phyloP scores from a whole-genome alignment of 106 monocot genomes.

The Iris macrosiphon region DNA sequence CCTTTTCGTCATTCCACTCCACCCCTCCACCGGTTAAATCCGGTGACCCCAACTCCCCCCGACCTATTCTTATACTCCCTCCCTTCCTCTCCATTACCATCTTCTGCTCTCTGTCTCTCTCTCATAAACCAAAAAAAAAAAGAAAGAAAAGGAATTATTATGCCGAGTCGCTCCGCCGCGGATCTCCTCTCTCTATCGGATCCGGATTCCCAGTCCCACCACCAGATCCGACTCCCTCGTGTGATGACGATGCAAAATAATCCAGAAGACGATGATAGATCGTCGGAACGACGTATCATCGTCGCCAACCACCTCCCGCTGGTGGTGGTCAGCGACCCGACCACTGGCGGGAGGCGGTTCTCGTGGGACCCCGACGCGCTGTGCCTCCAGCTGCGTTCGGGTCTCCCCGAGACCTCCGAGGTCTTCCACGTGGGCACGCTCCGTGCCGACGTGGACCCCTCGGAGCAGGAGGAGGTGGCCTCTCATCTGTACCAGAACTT shows the following conservation, averaged over 20 bases:
- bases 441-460: slow-evolving; percentile 18
- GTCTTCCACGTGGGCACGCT: slow-evolving; percentile 55
- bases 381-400: slow-evolving; percentile 46
- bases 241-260: slow-evolving; percentile 32
- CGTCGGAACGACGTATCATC: slow-evolving; percentile 29
- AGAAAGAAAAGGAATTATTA: no score
- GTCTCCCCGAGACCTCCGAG: slow-evolving; percentile 32
- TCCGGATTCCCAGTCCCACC: not conserved
- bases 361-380: slow-evolving; percentile 41
- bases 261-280: not conserved
- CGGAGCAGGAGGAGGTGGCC: slow-evolving; percentile 24
- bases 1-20: no score
- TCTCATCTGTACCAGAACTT: slow-evolving; percentile 22
- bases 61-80: no score
- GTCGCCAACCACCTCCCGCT: slow-evolving; percentile 40
- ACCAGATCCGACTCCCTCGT: slow-evolving; percentile 27
- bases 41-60: no score
- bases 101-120: no score
- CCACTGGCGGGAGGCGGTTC: slow-evolving; percentile 22
- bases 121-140: no score
- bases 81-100: no score
- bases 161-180: slow-evolving; percentile 56
- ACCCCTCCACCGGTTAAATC: no score
- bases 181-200: slow-evolving; percentile 44
- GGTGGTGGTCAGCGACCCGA: slow-evolving; percentile 7